Evolutionary conservation across 148 eudicot species (phyloP).

Genomic region (Spergularia marina): DNA sequence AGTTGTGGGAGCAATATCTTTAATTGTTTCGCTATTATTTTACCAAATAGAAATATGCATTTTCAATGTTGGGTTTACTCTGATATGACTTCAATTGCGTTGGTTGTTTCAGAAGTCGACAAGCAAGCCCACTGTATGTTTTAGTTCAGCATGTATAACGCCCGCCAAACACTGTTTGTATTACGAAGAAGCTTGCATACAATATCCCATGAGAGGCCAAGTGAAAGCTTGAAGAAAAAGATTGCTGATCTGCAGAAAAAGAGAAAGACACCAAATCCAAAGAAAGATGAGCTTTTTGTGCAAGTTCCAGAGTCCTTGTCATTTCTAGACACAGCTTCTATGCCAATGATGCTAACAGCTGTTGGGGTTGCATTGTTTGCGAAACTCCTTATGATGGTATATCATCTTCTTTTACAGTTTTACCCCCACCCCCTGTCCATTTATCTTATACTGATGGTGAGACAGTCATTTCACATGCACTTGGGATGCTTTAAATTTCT

Average conservation of each 20-base stretch:
- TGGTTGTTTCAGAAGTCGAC: background rate
- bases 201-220: slow-evolving; percentile 42
- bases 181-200: slow-evolving; percentile 54
- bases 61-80: background rate
- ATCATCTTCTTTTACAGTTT: background rate
- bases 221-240: slow-evolving; percentile 62
- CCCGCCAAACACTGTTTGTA: slow-evolving; percentile 27
- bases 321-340: slow-evolving; percentile 69
- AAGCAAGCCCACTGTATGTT: background rate
- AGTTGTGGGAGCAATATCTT: too few relatives aligned
- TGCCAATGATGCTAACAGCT: slow-evolving; percentile 73
- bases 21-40: background rate
- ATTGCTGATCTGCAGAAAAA: slow-evolving; percentile 52
- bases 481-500: background rate
- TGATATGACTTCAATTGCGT: background rate
- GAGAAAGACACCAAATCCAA: slow-evolving; percentile 46
- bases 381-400: slow-evolving; percentile 83
- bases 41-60: background rate
- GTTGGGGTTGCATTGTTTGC: slow-evolving; percentile 85
- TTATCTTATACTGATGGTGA: background rate
- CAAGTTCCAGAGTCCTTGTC: slow-evolving; percentile 66
- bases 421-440: background rate
- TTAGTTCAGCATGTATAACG: slow-evolving; percentile 35
- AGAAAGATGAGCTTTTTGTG: slow-evolving; percentile 60
- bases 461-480: background rate